phyloP scores from a whole-genome alignment of 108 stramenopile species.

The Aurantiochytrium sp. region DNA sequence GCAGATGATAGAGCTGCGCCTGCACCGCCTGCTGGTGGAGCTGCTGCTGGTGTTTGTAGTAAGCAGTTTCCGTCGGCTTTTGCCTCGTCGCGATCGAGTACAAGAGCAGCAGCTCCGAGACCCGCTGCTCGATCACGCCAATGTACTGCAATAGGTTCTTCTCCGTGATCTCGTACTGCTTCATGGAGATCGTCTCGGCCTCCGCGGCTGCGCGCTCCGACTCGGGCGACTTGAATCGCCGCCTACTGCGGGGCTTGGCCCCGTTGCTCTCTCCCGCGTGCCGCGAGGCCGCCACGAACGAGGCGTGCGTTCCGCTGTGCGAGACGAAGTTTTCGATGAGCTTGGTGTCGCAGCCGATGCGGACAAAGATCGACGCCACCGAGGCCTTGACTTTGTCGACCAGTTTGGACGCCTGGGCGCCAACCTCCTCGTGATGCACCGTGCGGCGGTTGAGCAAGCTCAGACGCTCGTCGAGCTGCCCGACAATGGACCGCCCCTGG shows the following conservation, averaged over 20 bases:
- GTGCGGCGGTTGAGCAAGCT: not conserved
- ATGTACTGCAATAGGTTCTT: slow-evolving; percentile 15
- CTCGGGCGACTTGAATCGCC: not conserved
- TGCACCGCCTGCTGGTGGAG: not conserved
- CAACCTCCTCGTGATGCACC: not conserved
- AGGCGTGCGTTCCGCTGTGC: not conserved
- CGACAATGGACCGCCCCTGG: not conserved
- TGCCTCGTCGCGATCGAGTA: not conserved
- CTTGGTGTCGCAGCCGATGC: slow-evolving; percentile 26
- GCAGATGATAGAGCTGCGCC: not conserved
- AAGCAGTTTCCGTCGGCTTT: not conserved
- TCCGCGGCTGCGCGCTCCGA: not conserved
- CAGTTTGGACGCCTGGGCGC: not conserved
- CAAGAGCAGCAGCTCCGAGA: not conserved
- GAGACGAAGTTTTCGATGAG: not conserved
- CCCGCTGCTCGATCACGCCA: slow-evolving; percentile 19
- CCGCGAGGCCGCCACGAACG: not conserved
- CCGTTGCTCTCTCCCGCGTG: not conserved
- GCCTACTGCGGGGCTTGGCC: not conserved
- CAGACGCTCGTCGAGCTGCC: slow-evolving; percentile 10
- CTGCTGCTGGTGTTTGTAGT: not conserved
- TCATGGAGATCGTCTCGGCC: not conserved
- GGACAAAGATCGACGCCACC: slow-evolving; percentile 18
- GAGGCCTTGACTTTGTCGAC: not conserved
- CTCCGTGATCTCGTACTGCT: not conserved